Percentiles rank a stretch among this genome's conserved stretches.
These are phyloP conservation scores for Candida awuae DNA, from an alignment of 805 yeast species.

Conservation along the genomic window DNA sequence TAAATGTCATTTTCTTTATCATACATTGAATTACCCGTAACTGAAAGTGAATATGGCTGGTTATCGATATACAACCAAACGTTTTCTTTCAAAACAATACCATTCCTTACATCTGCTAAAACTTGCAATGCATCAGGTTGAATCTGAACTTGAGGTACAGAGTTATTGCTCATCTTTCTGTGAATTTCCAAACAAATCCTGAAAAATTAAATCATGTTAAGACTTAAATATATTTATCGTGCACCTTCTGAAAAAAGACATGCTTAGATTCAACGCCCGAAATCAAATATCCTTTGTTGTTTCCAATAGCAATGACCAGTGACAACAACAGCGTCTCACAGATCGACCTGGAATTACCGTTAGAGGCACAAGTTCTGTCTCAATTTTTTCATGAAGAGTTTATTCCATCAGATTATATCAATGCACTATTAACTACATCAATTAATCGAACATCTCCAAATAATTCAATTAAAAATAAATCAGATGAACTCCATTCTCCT, in stretches of 20 bases:
- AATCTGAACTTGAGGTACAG: no score
- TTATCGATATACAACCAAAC: constrained; percentile 4
- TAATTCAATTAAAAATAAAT: constrained; percentile 7
- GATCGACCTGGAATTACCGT: constrained; percentile 7
- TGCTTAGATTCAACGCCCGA: no score
- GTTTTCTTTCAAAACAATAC: background rate
- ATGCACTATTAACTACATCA: constrained; percentile 41
- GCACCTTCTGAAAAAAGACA: no score
- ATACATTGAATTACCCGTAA: background rate
- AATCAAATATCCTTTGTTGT: no score
- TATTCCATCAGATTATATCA: constrained; percentile 56
- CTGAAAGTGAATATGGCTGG: background rate
- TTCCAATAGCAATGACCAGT: background rate
- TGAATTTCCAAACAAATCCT: background rate
- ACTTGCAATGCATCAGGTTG: constrained; percentile 7
- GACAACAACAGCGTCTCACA: background rate
- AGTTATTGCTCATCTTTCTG: no score
- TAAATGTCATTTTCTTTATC: background rate
- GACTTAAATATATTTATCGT: no score
- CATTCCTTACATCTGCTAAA: background rate
- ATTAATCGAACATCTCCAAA: constrained; percentile 15
- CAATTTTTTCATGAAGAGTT: constrained; percentile 67
- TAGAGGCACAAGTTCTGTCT: constrained; percentile 34
- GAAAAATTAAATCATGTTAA: no score
- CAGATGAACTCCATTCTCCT: constrained; percentile 23